phyloP scores from a whole-genome alignment of 2,329 filamentous ascomycete species.

The Parastagonospora avenae region DNA sequence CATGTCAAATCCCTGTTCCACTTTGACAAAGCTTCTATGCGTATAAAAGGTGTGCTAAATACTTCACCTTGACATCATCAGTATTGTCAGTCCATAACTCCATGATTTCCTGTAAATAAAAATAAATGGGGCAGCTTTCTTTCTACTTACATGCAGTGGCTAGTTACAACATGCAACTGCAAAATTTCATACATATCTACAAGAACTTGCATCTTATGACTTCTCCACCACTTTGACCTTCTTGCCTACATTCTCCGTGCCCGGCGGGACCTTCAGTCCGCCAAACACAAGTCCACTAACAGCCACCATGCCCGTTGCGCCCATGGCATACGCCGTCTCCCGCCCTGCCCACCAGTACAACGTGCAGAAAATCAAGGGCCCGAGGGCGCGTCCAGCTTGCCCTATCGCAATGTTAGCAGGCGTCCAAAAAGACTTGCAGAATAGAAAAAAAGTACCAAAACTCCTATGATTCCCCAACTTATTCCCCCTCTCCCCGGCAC shows the following conservation, averaged over 20 bases:
- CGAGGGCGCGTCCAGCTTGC: slow-evolving; percentile 84
- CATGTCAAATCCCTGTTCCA: too few species aligned
- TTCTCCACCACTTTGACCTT: slow-evolving; percentile 16
- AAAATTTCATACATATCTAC: background rate
- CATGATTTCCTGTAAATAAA: background rate
- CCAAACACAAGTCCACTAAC: slow-evolving; percentile 75
- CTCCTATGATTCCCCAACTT: slow-evolving; percentile 83
- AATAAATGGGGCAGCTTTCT: background rate
- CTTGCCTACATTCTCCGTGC: slow-evolving; percentile 40
- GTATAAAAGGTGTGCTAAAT: too few species aligned
- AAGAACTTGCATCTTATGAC: background rate
- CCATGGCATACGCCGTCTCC: slow-evolving; percentile 80
- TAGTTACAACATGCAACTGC: too few species aligned
- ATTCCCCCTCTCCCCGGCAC: slow-evolving; percentile 77
- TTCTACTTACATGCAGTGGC: too few species aligned
- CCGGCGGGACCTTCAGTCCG: slow-evolving; percentile 68
- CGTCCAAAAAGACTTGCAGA: background rate
- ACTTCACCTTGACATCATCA: too few species aligned
- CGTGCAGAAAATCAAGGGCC: slow-evolving; percentile 88
- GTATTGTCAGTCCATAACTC: too few species aligned
- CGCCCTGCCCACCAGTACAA: slow-evolving; percentile 98
- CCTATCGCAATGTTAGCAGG: slow-evolving; percentile 57
- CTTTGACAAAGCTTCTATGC: too few species aligned
- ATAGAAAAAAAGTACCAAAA: slow-evolving; percentile 50
- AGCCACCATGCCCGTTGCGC: slow-evolving; percentile 77